Evolutionary conservation across 192 early-diverging fungal genomes (phyloP).

Genomic region (Backusella westeae): DNA sequence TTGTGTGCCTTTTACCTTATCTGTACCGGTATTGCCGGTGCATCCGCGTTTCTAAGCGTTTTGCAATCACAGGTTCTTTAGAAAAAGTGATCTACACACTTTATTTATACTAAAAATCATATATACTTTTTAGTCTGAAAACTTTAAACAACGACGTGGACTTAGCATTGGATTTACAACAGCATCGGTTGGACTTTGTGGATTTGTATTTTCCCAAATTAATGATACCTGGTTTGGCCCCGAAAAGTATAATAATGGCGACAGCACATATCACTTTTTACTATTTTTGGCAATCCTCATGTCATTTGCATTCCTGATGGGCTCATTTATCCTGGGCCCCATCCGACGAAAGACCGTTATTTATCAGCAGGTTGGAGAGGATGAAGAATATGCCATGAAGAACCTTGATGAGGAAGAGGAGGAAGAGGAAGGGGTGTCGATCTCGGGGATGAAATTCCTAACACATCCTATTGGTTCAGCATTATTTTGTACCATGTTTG

Average conservation of each 20-base stretch:
- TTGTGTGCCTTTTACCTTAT: constrained; percentile 21
- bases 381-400: neutral
- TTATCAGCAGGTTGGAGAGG: neutral
- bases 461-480: constrained; percentile 22
- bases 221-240: constrained; percentile 20
- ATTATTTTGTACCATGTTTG: constrained; percentile 24
- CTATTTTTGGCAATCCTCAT: constrained; percentile 22
- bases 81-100: neutral
- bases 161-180: constrained; percentile 25
- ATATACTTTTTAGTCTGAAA: constrained; percentile 18
- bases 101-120: neutral
- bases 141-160: constrained; percentile 29
- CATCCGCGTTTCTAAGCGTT: constrained; percentile 23
- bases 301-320: constrained; percentile 13
- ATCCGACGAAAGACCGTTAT: neutral
- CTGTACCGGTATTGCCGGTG: constrained; percentile 19
- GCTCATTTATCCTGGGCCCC: constrained; percentile 19
- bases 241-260: neutral
- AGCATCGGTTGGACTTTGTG: constrained; percentile 24
- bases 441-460: constrained; percentile 24
- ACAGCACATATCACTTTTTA: constrained; percentile 23
- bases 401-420: neutral
- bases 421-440: neutral
- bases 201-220: constrained; percentile 30
- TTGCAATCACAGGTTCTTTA: constrained; percentile 26